Conservation (phyloP, 2,329 filamentous ascomycete species). For the Cladophialophora exuberans region DNA sequence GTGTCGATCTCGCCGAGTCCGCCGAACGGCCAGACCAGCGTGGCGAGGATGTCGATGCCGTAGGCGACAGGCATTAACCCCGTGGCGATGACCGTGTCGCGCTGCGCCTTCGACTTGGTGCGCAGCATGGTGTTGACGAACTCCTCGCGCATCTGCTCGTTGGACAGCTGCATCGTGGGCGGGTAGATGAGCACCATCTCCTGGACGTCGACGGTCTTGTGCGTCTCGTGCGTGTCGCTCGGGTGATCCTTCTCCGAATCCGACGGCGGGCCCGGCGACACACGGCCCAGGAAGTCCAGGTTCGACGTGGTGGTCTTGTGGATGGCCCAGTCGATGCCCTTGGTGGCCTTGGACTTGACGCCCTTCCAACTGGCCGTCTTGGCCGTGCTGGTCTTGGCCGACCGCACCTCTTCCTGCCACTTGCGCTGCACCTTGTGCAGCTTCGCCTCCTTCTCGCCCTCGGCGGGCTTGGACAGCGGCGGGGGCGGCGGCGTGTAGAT, state of each 20-base stretch:
- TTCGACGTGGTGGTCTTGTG: constrained; percentile 45
- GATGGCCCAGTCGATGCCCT: constrained; percentile 47
- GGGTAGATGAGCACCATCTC: constrained; percentile 49
- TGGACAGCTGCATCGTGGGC: constrained; percentile 34
- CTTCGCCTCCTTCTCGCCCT: constrained; percentile 47
- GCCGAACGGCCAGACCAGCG: constrained; percentile 40
- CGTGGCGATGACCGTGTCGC: constrained; percentile 48
- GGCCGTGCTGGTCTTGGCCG: constrained; percentile 46
- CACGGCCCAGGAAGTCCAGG: constrained; percentile 49
- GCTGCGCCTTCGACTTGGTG: constrained; percentile 46
- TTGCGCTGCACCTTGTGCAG: constrained; percentile 49
- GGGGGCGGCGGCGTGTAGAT: constrained; percentile 51
- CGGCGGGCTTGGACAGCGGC: constrained; percentile 44
- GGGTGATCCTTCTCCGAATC: constrained; percentile 38
- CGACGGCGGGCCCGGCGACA: constrained; percentile 30
- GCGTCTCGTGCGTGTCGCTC: constrained; percentile 36
- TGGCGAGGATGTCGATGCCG: constrained; percentile 28
- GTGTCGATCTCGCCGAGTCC: constrained; percentile 39
- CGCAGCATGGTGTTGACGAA: constrained; percentile 48
- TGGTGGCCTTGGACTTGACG: constrained; percentile 46
- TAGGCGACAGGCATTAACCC: constrained; percentile 43
- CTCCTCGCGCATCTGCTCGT: constrained; percentile 43
- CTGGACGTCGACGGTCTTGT: constrained; percentile 43
- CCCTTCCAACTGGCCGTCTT: constrained; percentile 48
- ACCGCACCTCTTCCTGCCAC: constrained; percentile 51